phyloP scores from a whole-genome alignment of 73 alveolate genomes.

The Paramecium bursaria region DNA sequence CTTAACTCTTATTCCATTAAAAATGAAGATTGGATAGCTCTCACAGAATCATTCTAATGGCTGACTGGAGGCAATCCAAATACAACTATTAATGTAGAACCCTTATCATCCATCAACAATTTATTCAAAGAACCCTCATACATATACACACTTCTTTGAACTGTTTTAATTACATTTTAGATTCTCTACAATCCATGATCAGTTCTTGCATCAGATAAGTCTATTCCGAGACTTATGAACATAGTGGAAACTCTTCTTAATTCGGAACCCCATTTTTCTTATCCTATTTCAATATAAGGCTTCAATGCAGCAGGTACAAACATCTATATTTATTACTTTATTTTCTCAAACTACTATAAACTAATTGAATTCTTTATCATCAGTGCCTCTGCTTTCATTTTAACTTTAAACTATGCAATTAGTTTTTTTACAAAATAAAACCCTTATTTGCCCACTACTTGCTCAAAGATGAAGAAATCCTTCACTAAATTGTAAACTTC shows the following conservation, averaged over 20 bases:
- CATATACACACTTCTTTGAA: constrained; percentile 85
- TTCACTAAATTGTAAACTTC: constrained; percentile 80
- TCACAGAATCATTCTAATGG: constrained; percentile 91
- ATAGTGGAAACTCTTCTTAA: constrained; percentile 89
- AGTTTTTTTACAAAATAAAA: constrained; percentile 26
- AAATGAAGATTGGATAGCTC: constrained; percentile 89
- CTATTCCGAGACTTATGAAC: constrained; percentile 89
- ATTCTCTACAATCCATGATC: constrained; percentile 87
- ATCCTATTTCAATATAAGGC: constrained; percentile 88
- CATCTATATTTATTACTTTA: constrained; percentile 76
- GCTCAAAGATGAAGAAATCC: constrained; percentile 77
- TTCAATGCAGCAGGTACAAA: constrained; percentile 95
- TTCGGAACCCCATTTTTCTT: constrained; percentile 90
- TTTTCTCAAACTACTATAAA: constrained; percentile 73
- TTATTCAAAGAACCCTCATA: constrained; percentile 93
- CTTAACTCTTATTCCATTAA: constrained; percentile 82
- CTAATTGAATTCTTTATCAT: constrained; percentile 82
- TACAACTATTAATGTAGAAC: constrained; percentile 82
- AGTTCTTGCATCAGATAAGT: constrained; percentile 86
- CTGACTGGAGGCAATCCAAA: constrained; percentile 96
- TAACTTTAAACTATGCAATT: constrained; percentile 22
- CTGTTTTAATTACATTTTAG: constrained; percentile 79
- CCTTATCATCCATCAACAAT: constrained; percentile 94
- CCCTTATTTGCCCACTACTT: constrained; percentile 17
- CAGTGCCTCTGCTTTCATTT: constrained; percentile 81